Base-by-base conservation (phyloP, 1,284 basidiomycete genomes). In the Ustilago shanxiensis region DNA sequence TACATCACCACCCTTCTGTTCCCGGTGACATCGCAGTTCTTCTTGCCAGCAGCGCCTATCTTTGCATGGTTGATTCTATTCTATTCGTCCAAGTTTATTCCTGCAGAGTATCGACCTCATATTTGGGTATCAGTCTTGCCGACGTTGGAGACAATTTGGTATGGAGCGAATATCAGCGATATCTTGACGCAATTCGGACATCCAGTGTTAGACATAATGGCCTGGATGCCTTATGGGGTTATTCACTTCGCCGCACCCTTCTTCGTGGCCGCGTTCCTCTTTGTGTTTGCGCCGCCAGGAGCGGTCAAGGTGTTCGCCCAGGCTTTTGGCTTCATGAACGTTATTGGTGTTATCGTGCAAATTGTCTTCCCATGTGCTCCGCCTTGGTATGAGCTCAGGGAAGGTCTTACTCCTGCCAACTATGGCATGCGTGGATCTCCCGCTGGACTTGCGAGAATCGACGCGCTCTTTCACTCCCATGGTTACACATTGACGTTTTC, bases 91-190 rank as follows among this genome's bases (percentile, higher is more conserved):
- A 89, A 92, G 51, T 97, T 93, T 88, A 93, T 97, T 69, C 93
- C 95, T 0, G 88, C 89, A 11, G 77, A 87, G 3, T 91, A 90
- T 83, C 89, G 95, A 2, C 95, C 95, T 0, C 88, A 89, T 22
- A 94, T 98, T 60, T 95, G 93, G 80, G 95, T 99, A 63, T 92
- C 93, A 11, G 90, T 98, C 28, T 90, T 98, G 3, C 96, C 96
- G 0, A 96, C 95, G 0, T 90, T 98, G 62, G 96, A 99, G 86
- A 92, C 93, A 10, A 94, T 97, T 33, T 89, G 97, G 31, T 98
- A 97, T 86, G 96, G 96, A 11, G 95, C 95, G 57, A 98, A 98
- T 88, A 95, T 98, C 72, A 95, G 93, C 37, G 95, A 98, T 87
- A 92, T 98, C 83, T 91, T 98, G 72, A 98, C 95, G 3, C 90